Evolutionary conservation across 805 yeast species (phyloP).

Genomic region (Debaryomyces castellii): DNA sequence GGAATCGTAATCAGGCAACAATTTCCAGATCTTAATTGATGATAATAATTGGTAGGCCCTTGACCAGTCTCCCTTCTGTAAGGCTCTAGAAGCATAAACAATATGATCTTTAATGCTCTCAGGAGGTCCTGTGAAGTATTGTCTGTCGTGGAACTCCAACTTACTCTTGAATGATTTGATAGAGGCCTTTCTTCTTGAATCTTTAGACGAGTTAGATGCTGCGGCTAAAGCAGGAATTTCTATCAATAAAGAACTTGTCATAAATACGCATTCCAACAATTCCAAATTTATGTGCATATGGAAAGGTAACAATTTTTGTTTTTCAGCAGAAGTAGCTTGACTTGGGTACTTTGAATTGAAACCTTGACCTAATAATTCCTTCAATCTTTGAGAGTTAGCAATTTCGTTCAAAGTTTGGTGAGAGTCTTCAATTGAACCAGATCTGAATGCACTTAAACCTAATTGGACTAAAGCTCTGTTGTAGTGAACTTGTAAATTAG

Average conservation of each 20-base stretch:
- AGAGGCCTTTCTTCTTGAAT: conserved; percentile 53
- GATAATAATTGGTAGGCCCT: conserved; percentile 69
- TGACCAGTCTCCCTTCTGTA: conserved; percentile 89
- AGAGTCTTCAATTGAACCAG: conserved; percentile 80
- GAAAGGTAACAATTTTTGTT: conserved; percentile 87
- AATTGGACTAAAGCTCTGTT: conserved; percentile 94
- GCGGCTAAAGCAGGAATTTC: conserved; percentile 90
- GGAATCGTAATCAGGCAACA: conserved; percentile 66
- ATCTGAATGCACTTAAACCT: conserved; percentile 93
- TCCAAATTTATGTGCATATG: conserved; percentile 98
- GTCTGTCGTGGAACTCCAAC: conserved; percentile 90
- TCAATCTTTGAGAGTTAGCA: conserved; percentile 79
- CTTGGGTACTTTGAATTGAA: conserved; percentile 64
- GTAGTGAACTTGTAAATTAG: conserved; percentile 84
- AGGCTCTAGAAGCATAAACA: conserved; percentile 85
- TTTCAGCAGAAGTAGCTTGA: conserved; percentile 57
- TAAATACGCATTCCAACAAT: conserved; percentile 88
- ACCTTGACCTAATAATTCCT: conserved; percentile 94
- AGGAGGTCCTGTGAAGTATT: conserved; percentile 95
- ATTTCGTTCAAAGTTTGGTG: conserved; percentile 87
- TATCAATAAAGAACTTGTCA: conserved; percentile 83
- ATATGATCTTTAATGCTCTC: conserved; percentile 93
- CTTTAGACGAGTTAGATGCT: conserved; percentile 64
- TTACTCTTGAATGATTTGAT: conserved; percentile 87
- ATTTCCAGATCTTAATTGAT: conserved; percentile 82